phyloP scores from a whole-genome alignment of 192 early-diverging fungal genomes.

The Coemansia sp. region DNA sequence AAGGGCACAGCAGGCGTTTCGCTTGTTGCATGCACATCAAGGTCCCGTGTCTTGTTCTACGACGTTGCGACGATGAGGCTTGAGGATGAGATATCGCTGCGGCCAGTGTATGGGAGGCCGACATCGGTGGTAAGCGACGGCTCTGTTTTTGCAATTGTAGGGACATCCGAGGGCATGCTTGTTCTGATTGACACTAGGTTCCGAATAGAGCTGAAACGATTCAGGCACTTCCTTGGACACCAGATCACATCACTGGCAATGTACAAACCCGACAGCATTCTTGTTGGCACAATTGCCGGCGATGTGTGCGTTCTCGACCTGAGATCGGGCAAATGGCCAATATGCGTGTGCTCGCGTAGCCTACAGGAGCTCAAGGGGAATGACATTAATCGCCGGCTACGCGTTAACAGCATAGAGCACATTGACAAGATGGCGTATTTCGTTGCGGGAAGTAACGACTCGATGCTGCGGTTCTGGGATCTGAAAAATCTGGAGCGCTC shows the following conservation, averaged over 20 bases:
- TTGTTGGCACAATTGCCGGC: conserved; percentile 35
- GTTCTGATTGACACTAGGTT: conserved; percentile 43
- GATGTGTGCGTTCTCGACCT: conserved; percentile 40
- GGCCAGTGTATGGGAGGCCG: conserved; percentile 21
- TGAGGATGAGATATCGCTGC: conserved; percentile 20
- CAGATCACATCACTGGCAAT: conserved; percentile 25
- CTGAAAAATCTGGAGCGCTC: conserved; percentile 67
- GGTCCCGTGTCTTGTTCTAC: conserved; percentile 46
- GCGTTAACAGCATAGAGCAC: conserved; percentile 63
- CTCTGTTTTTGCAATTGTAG: conserved; percentile 25
- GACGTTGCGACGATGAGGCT: conserved; percentile 13
- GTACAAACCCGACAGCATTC: conserved; percentile 19
- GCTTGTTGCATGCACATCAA: conserved; percentile 37
- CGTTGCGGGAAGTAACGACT: conserved; percentile 78
- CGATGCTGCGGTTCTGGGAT: conserved; percentile 88
- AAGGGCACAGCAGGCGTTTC: conserved; percentile 18
- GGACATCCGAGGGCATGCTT: conserved; percentile 30
- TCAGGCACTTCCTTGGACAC: conserved; percentile 31
- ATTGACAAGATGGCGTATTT: conserved; percentile 61
- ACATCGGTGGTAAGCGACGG: conserved; percentile 25
- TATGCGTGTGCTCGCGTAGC: conserved; percentile 57
- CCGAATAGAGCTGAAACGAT: conserved; percentile 36
- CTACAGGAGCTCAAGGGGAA: conserved; percentile 59
- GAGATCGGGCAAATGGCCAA: conserved; percentile 43
- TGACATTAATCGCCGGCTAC: conserved; percentile 58